Conservation (phyloP, 495 filamentous ascomycete genomes). For the Aspergillus campestris region DNA sequence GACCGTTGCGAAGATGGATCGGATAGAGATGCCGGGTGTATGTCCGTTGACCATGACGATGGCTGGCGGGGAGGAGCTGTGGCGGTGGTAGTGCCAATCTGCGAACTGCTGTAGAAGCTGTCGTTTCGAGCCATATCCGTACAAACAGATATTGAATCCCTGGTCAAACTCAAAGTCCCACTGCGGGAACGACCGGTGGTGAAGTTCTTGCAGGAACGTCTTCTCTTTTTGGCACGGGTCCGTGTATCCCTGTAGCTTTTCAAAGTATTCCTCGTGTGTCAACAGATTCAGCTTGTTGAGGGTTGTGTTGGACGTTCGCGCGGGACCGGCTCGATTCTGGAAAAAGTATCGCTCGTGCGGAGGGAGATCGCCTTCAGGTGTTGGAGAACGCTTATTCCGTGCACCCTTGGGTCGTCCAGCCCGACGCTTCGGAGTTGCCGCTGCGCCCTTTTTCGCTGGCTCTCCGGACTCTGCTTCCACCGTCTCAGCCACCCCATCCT, state of each 20-base stretch:
- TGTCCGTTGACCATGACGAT: conserved; percentile 91
- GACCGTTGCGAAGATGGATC: conserved; percentile 70
- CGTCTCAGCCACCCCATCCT: conserved; percentile 30
- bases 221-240: conserved; percentile 69
- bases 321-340: conserved; percentile 72
- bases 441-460: conserved; percentile 19
- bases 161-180: conserved; percentile 89
- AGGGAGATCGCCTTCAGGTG: conserved; percentile 70
- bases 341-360: conserved; percentile 89
- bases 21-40: conserved; percentile 61
- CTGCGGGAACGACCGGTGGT: conserved; percentile 75
- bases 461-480: conserved; percentile 25
- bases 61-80: conserved; percentile 34
- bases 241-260: conserved; percentile 52
- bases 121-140: conserved; percentile 87
- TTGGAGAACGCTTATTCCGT: conserved; percentile 63
- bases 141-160: conserved; percentile 84
- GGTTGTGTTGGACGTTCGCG: conserved; percentile 81
- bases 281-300: conserved; percentile 67
- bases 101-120: conserved; percentile 70
- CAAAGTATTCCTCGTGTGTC: conserved; percentile 86
- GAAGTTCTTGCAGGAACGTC: conserved; percentile 61
- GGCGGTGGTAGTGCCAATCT: conserved; percentile 51
- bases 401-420: conserved; percentile 52
- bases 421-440: conserved; percentile 46